Conservation (phyloP, 148 eudicot genomes). For the Selenicereus undatus region DNA sequence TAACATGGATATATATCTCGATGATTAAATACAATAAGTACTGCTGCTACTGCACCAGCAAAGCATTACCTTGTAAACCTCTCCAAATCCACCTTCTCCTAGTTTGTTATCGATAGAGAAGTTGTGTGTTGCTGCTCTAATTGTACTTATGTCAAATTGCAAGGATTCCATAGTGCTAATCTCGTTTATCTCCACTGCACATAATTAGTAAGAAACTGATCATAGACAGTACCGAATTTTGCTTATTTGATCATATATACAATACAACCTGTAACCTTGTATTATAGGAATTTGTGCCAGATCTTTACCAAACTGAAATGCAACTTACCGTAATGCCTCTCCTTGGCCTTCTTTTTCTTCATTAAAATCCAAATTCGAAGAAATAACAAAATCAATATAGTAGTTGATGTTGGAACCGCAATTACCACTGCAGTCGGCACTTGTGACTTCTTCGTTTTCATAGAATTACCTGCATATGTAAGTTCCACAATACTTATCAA, state of each 20-base stretch:
- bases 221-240: no score
- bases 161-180: constrained; percentile 1
- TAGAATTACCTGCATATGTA: neutral
- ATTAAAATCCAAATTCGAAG: neutral
- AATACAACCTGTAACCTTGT: no score
- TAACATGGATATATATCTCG: no score
- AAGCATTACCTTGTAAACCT: constrained; percentile 23
- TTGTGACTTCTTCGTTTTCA: neutral
- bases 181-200: constrained; percentile 4
- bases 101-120: constrained; percentile 14
- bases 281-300: no score
- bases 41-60: no score
- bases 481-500: neutral
- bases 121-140: constrained; percentile 14
- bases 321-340: neutral
- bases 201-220: no score
- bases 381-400: neutral
- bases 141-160: constrained; percentile 7
- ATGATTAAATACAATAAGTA: no score
- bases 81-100: constrained; percentile 28
- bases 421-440: neutral
- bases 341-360: neutral
- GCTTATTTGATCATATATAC: no score
- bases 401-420: neutral
- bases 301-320: neutral